Evolutionary conservation across 2,329 filamentous ascomycete species (phyloP).

Genomic region (Aspergillus pseudoviridinutans): DNA sequence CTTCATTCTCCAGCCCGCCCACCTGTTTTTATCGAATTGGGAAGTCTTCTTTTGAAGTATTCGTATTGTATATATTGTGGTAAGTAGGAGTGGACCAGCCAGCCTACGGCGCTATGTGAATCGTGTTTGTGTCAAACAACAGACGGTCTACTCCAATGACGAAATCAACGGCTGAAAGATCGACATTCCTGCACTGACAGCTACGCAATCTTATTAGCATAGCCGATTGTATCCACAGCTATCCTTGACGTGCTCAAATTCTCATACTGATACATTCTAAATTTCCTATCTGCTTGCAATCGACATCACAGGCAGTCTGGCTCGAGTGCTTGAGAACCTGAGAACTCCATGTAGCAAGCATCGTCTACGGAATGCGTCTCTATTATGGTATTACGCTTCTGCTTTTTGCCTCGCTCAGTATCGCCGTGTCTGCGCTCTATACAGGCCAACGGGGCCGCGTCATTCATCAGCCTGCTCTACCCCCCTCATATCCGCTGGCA

Average conservation of each 20-base stretch:
- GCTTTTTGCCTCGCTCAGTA: slow-evolving; percentile 20
- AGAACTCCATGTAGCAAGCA: background rate
- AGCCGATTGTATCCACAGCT: background rate
- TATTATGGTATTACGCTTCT: slow-evolving; percentile 10
- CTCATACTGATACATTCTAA: background rate
- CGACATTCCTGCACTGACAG: background rate
- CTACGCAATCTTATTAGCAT: background rate
- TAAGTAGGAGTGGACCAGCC: no score
- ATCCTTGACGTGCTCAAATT: background rate
- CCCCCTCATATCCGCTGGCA: slow-evolving; percentile 44
- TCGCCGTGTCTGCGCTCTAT: slow-evolving; percentile 16
- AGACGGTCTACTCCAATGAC: background rate
- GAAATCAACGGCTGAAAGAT: background rate
- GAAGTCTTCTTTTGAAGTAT: no score
- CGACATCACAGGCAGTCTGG: no score
- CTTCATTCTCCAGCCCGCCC: no score
- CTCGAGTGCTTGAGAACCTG: background rate
- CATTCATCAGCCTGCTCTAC: slow-evolving; percentile 25
- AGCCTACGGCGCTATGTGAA: background rate
- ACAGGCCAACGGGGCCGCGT: slow-evolving; percentile 7
- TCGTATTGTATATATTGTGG: no score
- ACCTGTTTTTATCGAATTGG: background rate
- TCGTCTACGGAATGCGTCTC: background rate
- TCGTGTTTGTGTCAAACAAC: no score
- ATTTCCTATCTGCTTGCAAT: background rate